phyloP scores from a whole-genome alignment of 2,329 filamentous ascomycete species.

The Fusarium buxicola region DNA sequence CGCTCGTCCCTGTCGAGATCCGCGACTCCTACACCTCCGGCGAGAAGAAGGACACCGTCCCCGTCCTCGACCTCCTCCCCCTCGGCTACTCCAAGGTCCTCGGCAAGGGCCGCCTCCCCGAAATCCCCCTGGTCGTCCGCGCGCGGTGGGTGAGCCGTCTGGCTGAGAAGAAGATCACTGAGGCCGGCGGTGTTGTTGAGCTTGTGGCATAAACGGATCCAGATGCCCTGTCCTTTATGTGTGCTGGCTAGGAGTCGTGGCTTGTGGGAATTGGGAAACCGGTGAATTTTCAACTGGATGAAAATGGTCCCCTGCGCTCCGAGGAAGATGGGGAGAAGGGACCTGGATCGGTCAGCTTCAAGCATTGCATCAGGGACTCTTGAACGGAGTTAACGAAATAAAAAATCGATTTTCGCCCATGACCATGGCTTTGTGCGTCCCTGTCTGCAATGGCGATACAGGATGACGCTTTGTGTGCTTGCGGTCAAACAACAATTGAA shows the following conservation, averaged over 20 bases:
- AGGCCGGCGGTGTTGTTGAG: conserved; percentile 95
- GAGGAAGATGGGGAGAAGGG: conserved; percentile 38
- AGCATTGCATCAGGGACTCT: conserved; percentile 58
- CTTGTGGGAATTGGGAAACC: conserved; percentile 49
- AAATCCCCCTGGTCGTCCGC: conserved; percentile 93
- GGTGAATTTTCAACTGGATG: conserved; percentile 43
- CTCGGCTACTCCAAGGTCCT: conserved; percentile 99
- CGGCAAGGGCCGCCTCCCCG: conserved; percentile 95
- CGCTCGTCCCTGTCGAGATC: conserved; percentile 91
- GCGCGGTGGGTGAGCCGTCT: conserved; percentile 95
- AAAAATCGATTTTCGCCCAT: conserved; percentile 54
- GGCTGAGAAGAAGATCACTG: conserved; percentile 99
- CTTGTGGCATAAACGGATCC: conserved; percentile 78
- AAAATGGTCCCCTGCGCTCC: conserved; percentile 42
- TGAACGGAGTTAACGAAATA: conserved; percentile 55
- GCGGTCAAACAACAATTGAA: not conserved
- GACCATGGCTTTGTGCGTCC: conserved; percentile 30
- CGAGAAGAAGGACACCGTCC: conserved; percentile 87
- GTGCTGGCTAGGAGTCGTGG: conserved; percentile 47
- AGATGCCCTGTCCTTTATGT: conserved; percentile 28
- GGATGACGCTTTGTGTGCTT: not conserved
- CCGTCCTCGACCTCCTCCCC: conserved; percentile 96
- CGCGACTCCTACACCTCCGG: conserved; percentile 91
- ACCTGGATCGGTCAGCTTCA: conserved; percentile 54
- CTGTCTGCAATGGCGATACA: conserved; percentile 4